Conservation (phyloP, 345 rosid species). For the Angophora floribunda region DNA sequence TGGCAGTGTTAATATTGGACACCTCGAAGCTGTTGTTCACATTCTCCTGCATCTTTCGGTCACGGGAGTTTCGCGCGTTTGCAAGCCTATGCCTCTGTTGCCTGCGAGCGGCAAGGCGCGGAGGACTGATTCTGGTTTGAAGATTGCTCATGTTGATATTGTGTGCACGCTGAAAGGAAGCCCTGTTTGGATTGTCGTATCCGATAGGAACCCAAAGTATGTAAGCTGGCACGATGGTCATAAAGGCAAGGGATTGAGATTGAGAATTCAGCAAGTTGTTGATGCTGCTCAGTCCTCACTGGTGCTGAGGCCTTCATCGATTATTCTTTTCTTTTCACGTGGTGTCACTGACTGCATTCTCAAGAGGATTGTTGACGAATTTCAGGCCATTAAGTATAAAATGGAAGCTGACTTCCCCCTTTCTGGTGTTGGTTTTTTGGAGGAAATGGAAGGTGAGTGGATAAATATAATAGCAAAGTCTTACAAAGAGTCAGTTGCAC, state of each 20-base stretch:
- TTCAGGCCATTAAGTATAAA: constrained; percentile 37
- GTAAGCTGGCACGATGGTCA: constrained; percentile 36
- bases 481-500: constrained; percentile 32
- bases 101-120: not conserved
- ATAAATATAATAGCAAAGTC: constrained; percentile 32
- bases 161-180: constrained; percentile 49
- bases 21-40: constrained; percentile 61
- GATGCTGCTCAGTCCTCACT: constrained; percentile 38
- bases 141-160: constrained; percentile 53
- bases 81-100: constrained; percentile 44
- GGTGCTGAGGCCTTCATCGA: constrained; percentile 39
- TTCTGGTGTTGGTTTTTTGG: constrained; percentile 25
- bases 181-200: constrained; percentile 81
- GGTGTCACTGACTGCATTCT: constrained; percentile 25
- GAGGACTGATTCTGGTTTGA: not conserved
- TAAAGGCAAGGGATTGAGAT: constrained; percentile 40
- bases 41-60: constrained; percentile 49
- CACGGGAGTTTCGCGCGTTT: constrained; percentile 72
- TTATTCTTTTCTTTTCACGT: constrained; percentile 63
- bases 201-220: constrained; percentile 73
- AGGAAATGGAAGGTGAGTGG: constrained; percentile 59
- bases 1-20: constrained; percentile 68
- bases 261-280: constrained; percentile 34
- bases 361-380: constrained; percentile 26
- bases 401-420: constrained; percentile 6